These are phyloP conservation scores for Beta vulgaris DNA, from an alignment of 148 eudicot species.

Conservation along the genomic window DNA sequence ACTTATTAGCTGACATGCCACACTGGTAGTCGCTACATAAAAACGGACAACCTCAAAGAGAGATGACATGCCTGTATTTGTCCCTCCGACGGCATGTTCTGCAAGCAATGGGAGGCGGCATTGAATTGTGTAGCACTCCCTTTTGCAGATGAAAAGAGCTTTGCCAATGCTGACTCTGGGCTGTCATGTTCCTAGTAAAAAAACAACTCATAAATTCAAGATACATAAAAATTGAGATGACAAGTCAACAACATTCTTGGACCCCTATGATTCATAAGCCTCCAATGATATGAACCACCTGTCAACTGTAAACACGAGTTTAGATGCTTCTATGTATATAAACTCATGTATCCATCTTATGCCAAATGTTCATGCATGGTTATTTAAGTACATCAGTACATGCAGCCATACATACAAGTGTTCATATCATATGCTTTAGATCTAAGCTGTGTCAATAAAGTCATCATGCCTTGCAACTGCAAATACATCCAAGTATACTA, in stretches of 20 bases:
- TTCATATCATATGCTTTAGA: not conserved
- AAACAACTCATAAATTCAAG: not conserved
- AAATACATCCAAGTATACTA: not conserved
- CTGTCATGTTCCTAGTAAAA: constrained; percentile 56
- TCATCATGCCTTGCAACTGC: not conserved
- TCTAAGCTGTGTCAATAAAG: not conserved
- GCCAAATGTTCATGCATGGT: not conserved
- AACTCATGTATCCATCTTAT: not conserved
- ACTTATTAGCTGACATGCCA: not conserved
- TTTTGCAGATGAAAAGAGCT: constrained; percentile 63
- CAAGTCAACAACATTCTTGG: not conserved
- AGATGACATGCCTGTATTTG: constrained; percentile 51
- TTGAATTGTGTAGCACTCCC: constrained; percentile 35
- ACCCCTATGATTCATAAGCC: not conserved
- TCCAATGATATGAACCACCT: not conserved
- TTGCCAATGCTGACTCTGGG: constrained; percentile 82
- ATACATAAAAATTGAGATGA: not conserved
- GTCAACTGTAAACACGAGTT: not conserved
- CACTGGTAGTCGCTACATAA: not conserved
- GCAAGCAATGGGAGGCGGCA: constrained; percentile 55
- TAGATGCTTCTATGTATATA: not conserved
- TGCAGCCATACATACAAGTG: not conserved
- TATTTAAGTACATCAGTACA: not conserved
- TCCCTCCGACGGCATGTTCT: constrained; percentile 69
- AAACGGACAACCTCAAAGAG: constrained; percentile 5